A percentile compares a stretch with the other conserved stretches of the same genome.
Evolutionary conservation across 441 rosid genomes (phyloP).

Genomic region (Bruguiera hainesii): DNA sequence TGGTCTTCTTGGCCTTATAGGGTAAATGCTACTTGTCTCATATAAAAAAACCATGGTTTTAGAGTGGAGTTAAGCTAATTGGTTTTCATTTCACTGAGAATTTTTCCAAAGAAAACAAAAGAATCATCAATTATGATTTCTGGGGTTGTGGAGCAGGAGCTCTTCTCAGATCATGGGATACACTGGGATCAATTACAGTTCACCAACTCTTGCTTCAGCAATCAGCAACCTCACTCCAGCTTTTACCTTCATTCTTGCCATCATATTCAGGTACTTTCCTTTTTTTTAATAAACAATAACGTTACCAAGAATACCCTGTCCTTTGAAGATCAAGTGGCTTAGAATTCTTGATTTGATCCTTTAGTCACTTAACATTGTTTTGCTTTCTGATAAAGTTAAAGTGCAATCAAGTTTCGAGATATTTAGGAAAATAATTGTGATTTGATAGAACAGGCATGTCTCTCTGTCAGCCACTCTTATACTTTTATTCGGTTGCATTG

Average conservation of each 20-base stretch:
- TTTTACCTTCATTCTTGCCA: conserved; percentile 47
- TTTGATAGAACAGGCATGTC: background rate
- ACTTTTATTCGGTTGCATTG: background rate
- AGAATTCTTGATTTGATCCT: background rate
- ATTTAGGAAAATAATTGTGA: background rate
- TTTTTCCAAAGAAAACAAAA: background rate
- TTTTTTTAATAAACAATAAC: background rate
- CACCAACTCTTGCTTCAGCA: conserved; percentile 55
- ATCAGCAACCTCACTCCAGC: conserved; percentile 44
- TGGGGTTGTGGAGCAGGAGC: conserved; percentile 4
- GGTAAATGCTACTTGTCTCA: background rate
- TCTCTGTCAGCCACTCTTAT: background rate
- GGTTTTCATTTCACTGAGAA: background rate
- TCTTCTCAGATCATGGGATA: conserved; percentile 24
- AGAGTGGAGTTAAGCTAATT: background rate
- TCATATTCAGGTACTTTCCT: background rate
- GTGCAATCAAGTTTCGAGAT: too few relatives aligned
- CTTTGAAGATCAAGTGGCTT: too few relatives aligned
- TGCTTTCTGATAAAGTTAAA: background rate
- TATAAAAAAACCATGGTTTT: background rate
- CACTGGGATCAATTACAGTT: conserved; percentile 45
- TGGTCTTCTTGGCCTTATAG: conserved; percentile 3
- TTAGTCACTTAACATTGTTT: background rate
- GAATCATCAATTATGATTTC: background rate
- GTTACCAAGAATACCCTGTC: background rate